Base-by-base conservation (phyloP, 345 rosid species). In the Melastoma malabathricum region DNA sequence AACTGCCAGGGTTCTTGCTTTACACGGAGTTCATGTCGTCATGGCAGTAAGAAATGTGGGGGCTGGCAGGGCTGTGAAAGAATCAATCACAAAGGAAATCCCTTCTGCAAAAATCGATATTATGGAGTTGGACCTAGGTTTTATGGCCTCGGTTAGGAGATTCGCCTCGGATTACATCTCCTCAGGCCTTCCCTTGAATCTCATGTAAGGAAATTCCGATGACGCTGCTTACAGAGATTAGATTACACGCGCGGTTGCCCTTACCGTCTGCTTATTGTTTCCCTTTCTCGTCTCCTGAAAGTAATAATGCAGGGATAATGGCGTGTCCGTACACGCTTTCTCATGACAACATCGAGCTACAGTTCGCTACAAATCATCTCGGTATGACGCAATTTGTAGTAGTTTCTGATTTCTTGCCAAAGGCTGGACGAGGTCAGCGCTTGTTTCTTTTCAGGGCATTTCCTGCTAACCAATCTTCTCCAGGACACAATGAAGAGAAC, bases 41-140 rank as follows among this genome's bases (percentile, higher is more conserved):
- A 80, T 86, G 89, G 86, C 73, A 0, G 78, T 75, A 9, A 76
- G 86, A 63, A 80, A 76, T 52, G 51, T 66, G 65, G 71, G 62
- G 50, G 72, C 82, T 34, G 86, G 80, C 48, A 64, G 58, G 48
- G 57, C 65, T 57, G 76, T 76, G 46, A 78, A 68, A 63, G 92
- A 68, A 51, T 66, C 73, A 48, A 86, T 83, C 39, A 48, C 71
- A 12, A 75, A 79, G 69, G 66, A 72, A 64, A 56, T 59, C n/a
- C 75, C 84, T 19, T 29, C 55, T 10, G 86, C 83, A 50, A 75
- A 76, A 65, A 65, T 80, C 51, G 84, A 82, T 55, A 74, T 63
- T 27, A 75, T 76, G 82, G 80, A 86, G 64, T 63, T 82, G 74
- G 92, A 86, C 69, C 88, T 86, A 54, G 68, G 95, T 62, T 80